Evolutionary conservation across 495 filamentous ascomycete species (phyloP).

Genomic region (Neurospora sp.): DNA sequence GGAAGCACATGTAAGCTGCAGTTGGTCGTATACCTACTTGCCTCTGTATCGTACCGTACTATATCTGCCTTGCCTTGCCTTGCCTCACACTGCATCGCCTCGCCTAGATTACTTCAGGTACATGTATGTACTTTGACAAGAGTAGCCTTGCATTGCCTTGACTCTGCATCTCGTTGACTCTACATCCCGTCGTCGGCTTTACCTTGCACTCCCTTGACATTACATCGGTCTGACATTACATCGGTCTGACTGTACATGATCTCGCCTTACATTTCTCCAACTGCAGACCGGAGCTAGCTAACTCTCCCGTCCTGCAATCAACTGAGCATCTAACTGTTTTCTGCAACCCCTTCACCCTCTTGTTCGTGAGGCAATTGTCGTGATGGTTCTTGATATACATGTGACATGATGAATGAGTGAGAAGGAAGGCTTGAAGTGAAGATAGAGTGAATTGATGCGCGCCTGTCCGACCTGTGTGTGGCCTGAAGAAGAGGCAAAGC

Average conservation of each 20-base stretch:
- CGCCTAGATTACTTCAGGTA: neutral
- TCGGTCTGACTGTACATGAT: neutral
- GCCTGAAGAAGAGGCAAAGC: too few species aligned
- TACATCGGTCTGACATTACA: neutral
- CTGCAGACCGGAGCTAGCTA: neutral
- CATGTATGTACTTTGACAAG: neutral
- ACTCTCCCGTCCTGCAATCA: neutral
- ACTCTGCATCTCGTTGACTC: neutral
- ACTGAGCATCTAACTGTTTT: neutral
- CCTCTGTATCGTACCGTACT: neutral
- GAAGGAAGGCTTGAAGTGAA: neutral
- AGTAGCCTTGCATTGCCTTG: neutral
- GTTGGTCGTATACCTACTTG: neutral
- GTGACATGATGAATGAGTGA: too few species aligned
- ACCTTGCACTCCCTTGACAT: neutral
- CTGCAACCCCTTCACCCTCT: neutral
- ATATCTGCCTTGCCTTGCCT: neutral
- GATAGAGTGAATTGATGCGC: too few species aligned
- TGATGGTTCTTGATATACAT: too few species aligned
- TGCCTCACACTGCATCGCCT: neutral
- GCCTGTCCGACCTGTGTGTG: too few species aligned
- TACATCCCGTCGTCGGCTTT: too few species aligned
- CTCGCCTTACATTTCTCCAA: neutral
- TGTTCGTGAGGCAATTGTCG: neutral
- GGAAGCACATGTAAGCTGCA: neutral